phyloP scores from a whole-genome alignment of 1,284 basidiomycete species.

The Pseudozyma flocculosa region DNA sequence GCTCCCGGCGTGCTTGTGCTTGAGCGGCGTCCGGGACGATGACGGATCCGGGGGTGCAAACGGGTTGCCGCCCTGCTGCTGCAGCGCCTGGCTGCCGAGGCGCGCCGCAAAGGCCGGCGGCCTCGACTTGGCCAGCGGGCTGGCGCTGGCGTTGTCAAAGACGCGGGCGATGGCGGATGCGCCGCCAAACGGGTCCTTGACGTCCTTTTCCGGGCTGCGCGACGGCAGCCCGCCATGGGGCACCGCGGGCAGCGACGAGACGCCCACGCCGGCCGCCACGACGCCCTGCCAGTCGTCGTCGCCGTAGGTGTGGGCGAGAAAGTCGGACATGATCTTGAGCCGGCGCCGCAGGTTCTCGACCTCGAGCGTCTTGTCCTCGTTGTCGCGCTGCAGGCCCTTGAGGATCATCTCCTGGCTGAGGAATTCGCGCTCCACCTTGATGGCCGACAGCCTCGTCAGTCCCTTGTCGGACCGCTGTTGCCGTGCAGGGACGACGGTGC shows the following conservation, averaged over 20 bases:
- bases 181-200: background rate
- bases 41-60: too few species aligned
- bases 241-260: background rate
- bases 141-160: slow-evolving; percentile 13
- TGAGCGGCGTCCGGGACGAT: too few species aligned
- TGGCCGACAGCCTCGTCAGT: slow-evolving; percentile 31
- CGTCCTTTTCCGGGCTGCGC: slow-evolving; percentile 21
- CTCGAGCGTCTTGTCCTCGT: slow-evolving; percentile 49
- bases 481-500: background rate
- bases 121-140: slow-evolving; percentile 14
- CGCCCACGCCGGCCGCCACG: slow-evolving; percentile 11
- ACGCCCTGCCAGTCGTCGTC: slow-evolving; percentile 40
- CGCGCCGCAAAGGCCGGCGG: slow-evolving; percentile 11
- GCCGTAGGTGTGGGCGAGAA: slow-evolving; percentile 34
- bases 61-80: slow-evolving; percentile 7
- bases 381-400: slow-evolving; percentile 46
- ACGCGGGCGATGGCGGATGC: slow-evolving; percentile 21
- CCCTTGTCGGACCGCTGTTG: slow-evolving; percentile 14
- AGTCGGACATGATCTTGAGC: slow-evolving; percentile 40
- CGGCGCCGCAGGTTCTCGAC: slow-evolving; percentile 37
- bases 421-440: slow-evolving; percentile 48
- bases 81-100: slow-evolving; percentile 9
- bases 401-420: slow-evolving; percentile 48
- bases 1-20: too few species aligned
- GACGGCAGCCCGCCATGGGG: slow-evolving; percentile 1